phyloP scores from a whole-genome alignment of 2,329 filamentous ascomycete genomes.

The Penicillium crustosum region DNA sequence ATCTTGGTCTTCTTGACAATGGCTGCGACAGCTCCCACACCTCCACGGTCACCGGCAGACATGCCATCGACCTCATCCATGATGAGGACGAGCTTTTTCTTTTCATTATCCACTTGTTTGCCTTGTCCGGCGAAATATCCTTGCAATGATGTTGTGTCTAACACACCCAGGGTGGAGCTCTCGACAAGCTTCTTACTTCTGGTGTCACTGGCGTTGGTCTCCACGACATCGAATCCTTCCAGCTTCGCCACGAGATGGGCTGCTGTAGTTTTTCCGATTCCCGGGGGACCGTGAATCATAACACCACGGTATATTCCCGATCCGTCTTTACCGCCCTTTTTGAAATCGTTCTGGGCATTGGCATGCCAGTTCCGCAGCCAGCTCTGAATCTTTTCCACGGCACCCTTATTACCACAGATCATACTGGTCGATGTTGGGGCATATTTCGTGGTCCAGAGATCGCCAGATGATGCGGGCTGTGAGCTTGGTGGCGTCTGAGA shows the following conservation, averaged over 20 bases:
- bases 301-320: conserved; percentile 82
- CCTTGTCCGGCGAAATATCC: conserved; percentile 87
- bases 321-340: conserved; percentile 78
- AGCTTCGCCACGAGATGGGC: conserved; percentile 91
- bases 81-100: conserved; percentile 92
- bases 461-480: conserved; percentile 49
- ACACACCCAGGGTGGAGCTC: conserved; percentile 78
- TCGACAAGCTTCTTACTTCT: conserved; percentile 96
- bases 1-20: conserved; percentile 94
- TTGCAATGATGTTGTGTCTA: conserved; percentile 88
- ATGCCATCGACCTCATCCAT: conserved; percentile 99
- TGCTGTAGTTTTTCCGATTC: conserved; percentile 96
- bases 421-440: conserved; percentile 80
- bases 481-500: conserved; percentile 50
- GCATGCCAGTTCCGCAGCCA: conserved; percentile 86
- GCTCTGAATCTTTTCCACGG: conserved; percentile 82
- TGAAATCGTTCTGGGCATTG: conserved; percentile 76
- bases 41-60: conserved; percentile 94
- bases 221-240: conserved; percentile 88
- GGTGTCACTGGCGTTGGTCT: conserved; percentile 93
- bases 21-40: conserved; percentile 89
- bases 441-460: conserved; percentile 92
- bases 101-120: conserved; percentile 73
- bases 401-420: conserved; percentile 90
- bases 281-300: conserved; percentile 91